Base-by-base conservation (phyloP, 352 stramenopile genomes). In the Pelagophyceae sp. region DNA sequence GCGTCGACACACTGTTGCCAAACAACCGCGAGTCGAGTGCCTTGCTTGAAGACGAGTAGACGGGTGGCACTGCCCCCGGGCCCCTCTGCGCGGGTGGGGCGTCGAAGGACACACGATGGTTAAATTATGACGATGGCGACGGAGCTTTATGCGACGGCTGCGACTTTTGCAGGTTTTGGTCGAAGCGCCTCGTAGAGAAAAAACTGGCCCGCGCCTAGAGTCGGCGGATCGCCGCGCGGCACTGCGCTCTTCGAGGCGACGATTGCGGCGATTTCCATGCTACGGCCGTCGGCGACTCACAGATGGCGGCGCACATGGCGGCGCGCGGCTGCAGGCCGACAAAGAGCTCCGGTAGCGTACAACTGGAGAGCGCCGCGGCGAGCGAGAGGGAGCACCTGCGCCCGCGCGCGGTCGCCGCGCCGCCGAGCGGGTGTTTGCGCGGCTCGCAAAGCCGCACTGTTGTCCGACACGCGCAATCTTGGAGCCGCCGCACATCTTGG, bases 401-500 rank as follows among this genome's bases (percentile, higher is more conserved):
- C 15, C n/a, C 1, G 11, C 45, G 45, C 23, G 11, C 11, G 23
- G 11, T 54, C 45, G 45, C 11, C 11, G 45, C 23, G 45, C 23
- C 11, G 45, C 11, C 45, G 45, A 54, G 45, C 11, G 23, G 45
- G 45, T 23, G 45, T 11, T 23, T 54, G 11, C 11, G 45, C 11
- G 45, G 23, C 5, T 60, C 50, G 15, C 50, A 54, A 23, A 54
- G 23, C 11, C 11, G 45, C 11, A 11, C 11, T 54, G 23, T 23
- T 54, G 45, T 54, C 45, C 45, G 35, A 74, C 35, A 2, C 67
- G 67, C 35, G 67, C 67, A 2, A 25, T 17, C 17, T 11, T 20
- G 17, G 67, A 74, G 2, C 67, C 67, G 67, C 67, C 35, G 67
- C 67, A 74, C 35, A 74, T 2, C 80, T 94, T 90, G 67, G 90